phyloP scores from a whole-genome alignment of 805 yeast species.

The Ogataea philodendri region DNA sequence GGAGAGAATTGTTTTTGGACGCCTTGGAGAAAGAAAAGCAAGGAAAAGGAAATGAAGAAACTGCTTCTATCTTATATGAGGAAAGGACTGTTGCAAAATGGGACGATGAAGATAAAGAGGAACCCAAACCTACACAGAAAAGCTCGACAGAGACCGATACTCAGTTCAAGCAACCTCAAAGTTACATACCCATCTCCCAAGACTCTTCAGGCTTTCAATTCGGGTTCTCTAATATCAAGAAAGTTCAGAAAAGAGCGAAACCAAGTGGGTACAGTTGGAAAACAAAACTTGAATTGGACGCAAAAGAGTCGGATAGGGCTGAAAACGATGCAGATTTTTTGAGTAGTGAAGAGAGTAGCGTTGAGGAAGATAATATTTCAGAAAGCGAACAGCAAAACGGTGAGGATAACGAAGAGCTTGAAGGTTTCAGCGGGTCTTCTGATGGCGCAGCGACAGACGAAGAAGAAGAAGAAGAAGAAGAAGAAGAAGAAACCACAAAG shows the following conservation, averaged over 20 bases:
- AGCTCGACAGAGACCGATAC: not conserved
- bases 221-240: constrained; percentile 56
- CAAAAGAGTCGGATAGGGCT: constrained; percentile 37
- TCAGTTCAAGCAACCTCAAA: constrained; percentile 26
- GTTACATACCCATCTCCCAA: constrained; percentile 49
- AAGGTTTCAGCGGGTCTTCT: constrained; percentile 18
- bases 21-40: constrained; percentile 70
- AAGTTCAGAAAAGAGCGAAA: constrained; percentile 41
- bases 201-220: constrained; percentile 48
- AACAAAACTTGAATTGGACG: constrained; percentile 49
- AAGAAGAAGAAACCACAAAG: constrained; percentile 32
- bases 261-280: constrained; percentile 76
- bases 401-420: constrained; percentile 26
- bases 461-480: constrained; percentile 35
- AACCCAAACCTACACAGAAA: not conserved
- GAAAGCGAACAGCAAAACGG: constrained; percentile 24
- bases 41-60: constrained; percentile 65
- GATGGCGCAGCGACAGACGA: too few species aligned
- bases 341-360: too few species aligned
- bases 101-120: constrained; percentile 37
- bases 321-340: constrained; percentile 66
- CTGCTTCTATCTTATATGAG: constrained; percentile 65
- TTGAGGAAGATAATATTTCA: constrained; percentile 23
- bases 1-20: constrained; percentile 66
- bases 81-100: constrained; percentile 63